Percentiles rank a stretch among this genome's conserved stretches.
These are phyloP conservation scores for Boletus subparvulus DNA, from an alignment of 768 basidiomycete genomes.

Conservation along the genomic window DNA sequence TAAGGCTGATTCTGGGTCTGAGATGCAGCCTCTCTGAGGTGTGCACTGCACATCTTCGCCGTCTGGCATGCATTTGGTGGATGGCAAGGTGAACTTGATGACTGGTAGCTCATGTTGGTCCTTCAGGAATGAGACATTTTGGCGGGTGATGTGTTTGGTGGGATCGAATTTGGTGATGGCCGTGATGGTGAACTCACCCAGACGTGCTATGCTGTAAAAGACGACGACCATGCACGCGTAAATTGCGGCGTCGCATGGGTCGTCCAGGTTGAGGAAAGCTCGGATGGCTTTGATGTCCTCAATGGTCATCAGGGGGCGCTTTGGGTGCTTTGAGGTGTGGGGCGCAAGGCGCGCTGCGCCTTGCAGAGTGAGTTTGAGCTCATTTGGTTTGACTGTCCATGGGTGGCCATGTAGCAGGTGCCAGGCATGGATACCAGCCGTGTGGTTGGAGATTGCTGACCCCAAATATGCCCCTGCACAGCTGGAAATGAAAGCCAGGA, in stretches of 20 bases:
- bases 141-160: not conserved
- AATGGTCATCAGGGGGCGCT: not conserved
- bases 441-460: not conserved
- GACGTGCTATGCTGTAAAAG: not conserved
- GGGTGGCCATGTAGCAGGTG: not conserved
- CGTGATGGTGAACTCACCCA: not conserved
- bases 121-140: not conserved
- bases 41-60: not conserved
- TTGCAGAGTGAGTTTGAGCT: not conserved
- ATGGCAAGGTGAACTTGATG: not conserved
- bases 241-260: not conserved
- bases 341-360: accelerated
- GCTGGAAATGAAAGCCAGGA: not conserved
- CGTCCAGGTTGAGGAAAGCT: not conserved
- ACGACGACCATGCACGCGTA: accelerated
- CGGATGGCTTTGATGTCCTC: no score
- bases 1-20: no score
- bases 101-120: not conserved
- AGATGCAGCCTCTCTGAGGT: no score
- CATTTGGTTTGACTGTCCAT: not conserved
- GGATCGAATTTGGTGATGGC: not conserved
- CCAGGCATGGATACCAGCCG: not conserved
- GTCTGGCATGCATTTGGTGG: not conserved
- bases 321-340: accelerated
- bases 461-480: not conserved